A percentile compares a stretch with the other conserved stretches of the same genome.
phyloP scores from a whole-genome alignment of 495 filamentous ascomycete genomes.

The Neurospora tetraspora region DNA sequence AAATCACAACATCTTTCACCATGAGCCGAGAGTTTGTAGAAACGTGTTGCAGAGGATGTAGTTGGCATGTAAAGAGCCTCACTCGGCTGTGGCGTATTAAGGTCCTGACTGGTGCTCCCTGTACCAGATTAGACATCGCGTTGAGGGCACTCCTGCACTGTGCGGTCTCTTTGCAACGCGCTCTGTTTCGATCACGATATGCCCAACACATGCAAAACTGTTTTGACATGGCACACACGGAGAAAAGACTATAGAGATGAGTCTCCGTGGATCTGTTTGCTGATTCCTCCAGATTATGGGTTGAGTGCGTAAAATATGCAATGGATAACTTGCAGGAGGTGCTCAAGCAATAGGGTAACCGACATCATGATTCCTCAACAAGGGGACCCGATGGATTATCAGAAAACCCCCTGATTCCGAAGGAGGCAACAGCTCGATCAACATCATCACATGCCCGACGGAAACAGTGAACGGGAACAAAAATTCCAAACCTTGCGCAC shows the following conservation, averaged over 20 bases:
- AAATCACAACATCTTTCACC: background rate
- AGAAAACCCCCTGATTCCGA: background rate
- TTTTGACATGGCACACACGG: background rate
- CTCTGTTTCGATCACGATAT: background rate
- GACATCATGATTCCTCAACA: background rate
- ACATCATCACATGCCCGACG: background rate
- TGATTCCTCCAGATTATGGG: background rate
- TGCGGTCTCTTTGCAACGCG: background rate
- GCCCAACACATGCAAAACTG: background rate
- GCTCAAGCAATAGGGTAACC: background rate
- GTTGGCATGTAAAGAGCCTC: background rate
- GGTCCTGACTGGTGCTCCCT: background rate
- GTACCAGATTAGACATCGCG: background rate
- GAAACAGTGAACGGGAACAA: background rate
- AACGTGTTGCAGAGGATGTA: background rate
- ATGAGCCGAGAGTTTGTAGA: background rate
- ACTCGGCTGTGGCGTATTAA: background rate
- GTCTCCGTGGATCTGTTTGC: background rate
- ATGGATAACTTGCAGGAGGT: background rate
- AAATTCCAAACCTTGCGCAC: background rate
- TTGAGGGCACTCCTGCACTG: background rate
- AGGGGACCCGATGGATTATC: background rate
- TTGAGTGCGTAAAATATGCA: background rate
- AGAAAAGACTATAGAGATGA: background rate
- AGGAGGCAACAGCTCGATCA: background rate